These are phyloP conservation scores for Diplodia sapinea DNA, from an alignment of 2,329 filamentous ascomycete species.

Conservation along the genomic window DNA sequence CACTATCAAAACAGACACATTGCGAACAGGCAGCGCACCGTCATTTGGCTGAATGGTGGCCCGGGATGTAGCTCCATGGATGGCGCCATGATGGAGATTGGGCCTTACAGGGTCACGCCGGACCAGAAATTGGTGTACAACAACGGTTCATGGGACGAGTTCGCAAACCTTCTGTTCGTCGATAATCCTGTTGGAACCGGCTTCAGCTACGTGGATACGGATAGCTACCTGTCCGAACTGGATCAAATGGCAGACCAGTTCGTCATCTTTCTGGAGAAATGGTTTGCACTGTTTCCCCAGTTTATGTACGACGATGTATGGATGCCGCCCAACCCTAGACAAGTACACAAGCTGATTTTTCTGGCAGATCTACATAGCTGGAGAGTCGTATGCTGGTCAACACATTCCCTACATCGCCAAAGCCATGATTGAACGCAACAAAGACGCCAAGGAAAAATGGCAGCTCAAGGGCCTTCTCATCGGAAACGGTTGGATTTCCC, in stretches of 20 bases:
- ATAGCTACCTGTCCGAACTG: slow-evolving; percentile 84
- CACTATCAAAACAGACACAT: slow-evolving; percentile 96
- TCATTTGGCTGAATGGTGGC: slow-evolving; percentile 97
- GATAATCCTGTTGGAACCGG: slow-evolving; percentile 97
- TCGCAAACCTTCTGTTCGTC: slow-evolving; percentile 94
- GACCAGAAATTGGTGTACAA: slow-evolving; percentile 76
- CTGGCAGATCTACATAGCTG: slow-evolving; percentile 83
- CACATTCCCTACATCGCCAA: slow-evolving; percentile 97
- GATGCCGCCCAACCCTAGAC: slow-evolving; percentile 38
- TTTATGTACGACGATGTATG: slow-evolving; percentile 90
- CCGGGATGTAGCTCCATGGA: slow-evolving; percentile 98
- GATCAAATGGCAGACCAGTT: slow-evolving; percentile 90
- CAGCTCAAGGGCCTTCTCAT: slow-evolving; percentile 85
- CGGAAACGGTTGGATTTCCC: slow-evolving; percentile 97
- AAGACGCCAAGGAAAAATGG: slow-evolving; percentile 66
- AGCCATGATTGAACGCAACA: slow-evolving; percentile 87
- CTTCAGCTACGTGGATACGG: slow-evolving; percentile 91
- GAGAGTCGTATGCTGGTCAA: slow-evolving; percentile 96
- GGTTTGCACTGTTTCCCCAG: slow-evolving; percentile 87
- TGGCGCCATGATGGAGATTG: slow-evolving; percentile 94
- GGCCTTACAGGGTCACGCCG: slow-evolving; percentile 85
- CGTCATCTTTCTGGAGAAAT: slow-evolving; percentile 86
- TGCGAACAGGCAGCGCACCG: slow-evolving; percentile 84
- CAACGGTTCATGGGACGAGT: slow-evolving; percentile 98
- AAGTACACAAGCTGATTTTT: slow-evolving; percentile 31